Base-by-base conservation (phyloP, 2,329 filamentous ascomycete species). In the Aspergillus piperis region DNA sequence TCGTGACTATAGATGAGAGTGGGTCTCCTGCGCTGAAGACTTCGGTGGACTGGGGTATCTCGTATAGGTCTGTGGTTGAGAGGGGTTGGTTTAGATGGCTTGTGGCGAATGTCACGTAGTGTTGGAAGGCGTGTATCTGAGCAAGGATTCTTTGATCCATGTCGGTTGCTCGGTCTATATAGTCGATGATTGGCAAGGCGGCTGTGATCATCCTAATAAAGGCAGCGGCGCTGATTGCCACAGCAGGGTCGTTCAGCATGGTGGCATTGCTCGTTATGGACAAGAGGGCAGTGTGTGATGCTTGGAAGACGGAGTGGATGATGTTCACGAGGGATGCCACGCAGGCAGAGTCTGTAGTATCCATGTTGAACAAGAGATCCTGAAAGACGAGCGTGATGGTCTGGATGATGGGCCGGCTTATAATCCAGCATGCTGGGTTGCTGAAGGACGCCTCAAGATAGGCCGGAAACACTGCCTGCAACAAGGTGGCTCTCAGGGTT, bases 391-490 rank as follows among this genome's bases (percentile, higher is more conserved):
- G 69, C 0, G 71, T 71, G 13, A 80, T 73, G 2, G 83, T 81
- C 52, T 82, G 74, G 25, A 87, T 68, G 6, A 87, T 75, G 0
- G 86, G 85, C 17, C 76, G 66, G 5, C 80, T 79, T 3, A 86
- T 70, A 17, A 86, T 76, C 79, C 84, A 85, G 2, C 81, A 81
- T 23, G 74, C 74, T 3, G 75, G 64, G 13, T 77, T 80, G 13
- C 67, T 72, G 54, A 86, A 79, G 0, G 80, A 73, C 1, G 69
- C 71, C 63, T 83, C 79, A 25, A 87, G 75, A 67, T 88, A 88
- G 2, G 81, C 81, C 2, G 86, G 85, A 57, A 87, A 81, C 13
- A 87, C 78, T 42, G 78, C 80, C 57, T 82, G 80, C 17, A 87
- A 66, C 7, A 88, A 71, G 6, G 84, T 79, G 7, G 78, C 74